A percentile compares a stretch with the other conserved stretches of the same genome.
phyloP scores from a whole-genome alignment of 2,329 filamentous ascomycete genomes.

The Mollisiaceae sp. region DNA sequence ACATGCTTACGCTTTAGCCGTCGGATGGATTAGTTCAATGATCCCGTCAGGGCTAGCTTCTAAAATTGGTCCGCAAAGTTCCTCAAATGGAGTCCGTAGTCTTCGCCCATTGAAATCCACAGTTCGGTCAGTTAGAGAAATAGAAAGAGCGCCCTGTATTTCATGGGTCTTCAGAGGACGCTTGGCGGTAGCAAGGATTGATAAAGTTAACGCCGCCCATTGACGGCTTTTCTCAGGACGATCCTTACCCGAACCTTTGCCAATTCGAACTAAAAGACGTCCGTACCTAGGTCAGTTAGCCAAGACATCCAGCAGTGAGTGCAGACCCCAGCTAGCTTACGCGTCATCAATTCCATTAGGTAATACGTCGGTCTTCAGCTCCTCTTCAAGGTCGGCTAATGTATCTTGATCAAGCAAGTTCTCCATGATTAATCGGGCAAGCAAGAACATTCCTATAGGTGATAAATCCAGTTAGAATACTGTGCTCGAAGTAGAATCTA shows the following conservation, averaged over 20 bases:
- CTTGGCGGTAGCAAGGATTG: neutral
- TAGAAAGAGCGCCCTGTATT: neutral
- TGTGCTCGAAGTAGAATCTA: too few species aligned
- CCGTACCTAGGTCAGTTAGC: neutral
- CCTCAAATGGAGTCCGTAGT: neutral
- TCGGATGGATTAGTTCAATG: neutral
- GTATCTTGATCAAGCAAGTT: neutral
- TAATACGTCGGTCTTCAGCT: neutral
- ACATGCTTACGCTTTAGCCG: neutral
- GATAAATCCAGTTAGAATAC: too few species aligned
- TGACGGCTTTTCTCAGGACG: neutral
- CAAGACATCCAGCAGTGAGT: neutral
- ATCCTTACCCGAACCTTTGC: neutral
- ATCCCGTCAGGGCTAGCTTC: neutral
- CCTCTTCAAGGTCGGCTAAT: neutral
- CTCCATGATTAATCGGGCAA: neutral
- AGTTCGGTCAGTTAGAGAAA: neutral
- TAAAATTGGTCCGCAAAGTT: neutral
- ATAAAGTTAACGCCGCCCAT: neutral
- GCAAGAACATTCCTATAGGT: neutral
- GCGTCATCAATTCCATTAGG: neutral
- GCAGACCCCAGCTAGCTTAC: neutral
- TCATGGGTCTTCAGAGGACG: neutral
- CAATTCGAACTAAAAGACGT: neutral
- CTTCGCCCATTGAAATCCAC: neutral